Evolutionary conservation across 1,284 basidiomycete species (phyloP).

Genomic region (Cystobasidium pallidum): DNA sequence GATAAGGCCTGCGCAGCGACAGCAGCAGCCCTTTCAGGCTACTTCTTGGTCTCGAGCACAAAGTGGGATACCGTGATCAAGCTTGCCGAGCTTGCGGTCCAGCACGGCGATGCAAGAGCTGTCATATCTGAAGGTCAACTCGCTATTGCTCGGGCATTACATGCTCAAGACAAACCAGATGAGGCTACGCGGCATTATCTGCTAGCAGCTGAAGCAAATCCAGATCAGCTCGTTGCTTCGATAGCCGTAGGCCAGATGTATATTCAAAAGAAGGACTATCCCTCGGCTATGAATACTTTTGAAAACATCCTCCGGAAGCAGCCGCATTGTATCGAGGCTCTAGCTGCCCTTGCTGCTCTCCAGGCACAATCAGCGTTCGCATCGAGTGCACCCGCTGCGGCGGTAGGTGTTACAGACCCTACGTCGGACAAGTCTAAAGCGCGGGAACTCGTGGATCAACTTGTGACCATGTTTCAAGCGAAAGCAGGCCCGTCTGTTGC

Average conservation of each 20-base stretch:
- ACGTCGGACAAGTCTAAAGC: slow-evolving; percentile 70
- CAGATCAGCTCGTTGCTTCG: slow-evolving; percentile 74
- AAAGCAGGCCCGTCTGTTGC: slow-evolving; percentile 52
- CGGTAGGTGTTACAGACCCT: background rate
- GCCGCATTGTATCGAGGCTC: slow-evolving; percentile 67
- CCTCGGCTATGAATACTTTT: slow-evolving; percentile 76
- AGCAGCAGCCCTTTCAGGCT: slow-evolving; percentile 53
- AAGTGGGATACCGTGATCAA: slow-evolving; percentile 62
- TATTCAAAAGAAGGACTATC: slow-evolving; percentile 39
- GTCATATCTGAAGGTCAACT: slow-evolving; percentile 77
- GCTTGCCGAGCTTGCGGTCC: slow-evolving; percentile 86
- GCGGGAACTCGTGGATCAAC: slow-evolving; percentile 76
- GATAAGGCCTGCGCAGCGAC: slow-evolving; percentile 52
- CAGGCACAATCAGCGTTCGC: slow-evolving; percentile 64
- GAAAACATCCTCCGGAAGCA: slow-evolving; percentile 68
- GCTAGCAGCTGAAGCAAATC: slow-evolving; percentile 72
- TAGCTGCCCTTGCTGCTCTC: slow-evolving; percentile 83
- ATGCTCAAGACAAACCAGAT: slow-evolving; percentile 65
- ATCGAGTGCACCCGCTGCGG: background rate
- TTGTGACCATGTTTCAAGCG: slow-evolving; percentile 67
- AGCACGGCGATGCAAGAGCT: slow-evolving; percentile 83
- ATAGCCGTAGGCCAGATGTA: slow-evolving; percentile 80
- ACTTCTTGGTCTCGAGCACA: slow-evolving; percentile 35
- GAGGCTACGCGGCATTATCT: slow-evolving; percentile 75
- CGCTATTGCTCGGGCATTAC: slow-evolving; percentile 74